Evolutionary conservation across 2,329 filamentous ascomycete genomes (phyloP).

Genomic region (Coniosporium tulheliwenetii): DNA sequence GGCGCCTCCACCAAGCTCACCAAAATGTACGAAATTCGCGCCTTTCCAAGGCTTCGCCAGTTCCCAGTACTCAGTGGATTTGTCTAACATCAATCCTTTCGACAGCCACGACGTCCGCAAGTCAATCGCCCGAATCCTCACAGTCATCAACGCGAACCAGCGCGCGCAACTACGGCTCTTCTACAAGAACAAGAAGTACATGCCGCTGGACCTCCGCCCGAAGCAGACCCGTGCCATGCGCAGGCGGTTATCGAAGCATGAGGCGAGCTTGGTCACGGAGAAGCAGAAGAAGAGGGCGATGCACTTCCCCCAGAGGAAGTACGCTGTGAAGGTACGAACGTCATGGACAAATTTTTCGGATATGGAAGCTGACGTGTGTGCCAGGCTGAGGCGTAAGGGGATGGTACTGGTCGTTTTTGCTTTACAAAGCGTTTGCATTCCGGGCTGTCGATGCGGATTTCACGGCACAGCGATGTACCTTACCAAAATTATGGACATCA

Average conservation of each 20-base stretch:
- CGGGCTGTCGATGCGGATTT: background rate
- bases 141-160: constrained; percentile 99
- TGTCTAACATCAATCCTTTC: background rate
- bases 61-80: too few species aligned
- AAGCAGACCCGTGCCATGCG: constrained; percentile 98
- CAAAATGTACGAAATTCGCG: constrained; percentile 65
- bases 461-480: background rate
- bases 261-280: constrained; percentile 69
- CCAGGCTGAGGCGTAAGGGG: constrained; percentile 1
- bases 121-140: constrained; percentile 96
- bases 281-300: constrained; percentile 93
- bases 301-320: constrained; percentile 98
- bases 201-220: constrained; percentile 91
- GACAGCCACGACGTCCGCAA: constrained; percentile 94
- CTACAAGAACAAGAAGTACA: constrained; percentile 99
- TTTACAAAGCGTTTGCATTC: background rate
- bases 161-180: constrained; percentile 93
- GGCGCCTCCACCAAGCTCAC: constrained; percentile 91
- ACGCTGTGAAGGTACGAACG: constrained; percentile 73
- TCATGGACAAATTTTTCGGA: background rate
- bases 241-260: constrained; percentile 83
- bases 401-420: background rate
- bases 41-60: too few species aligned
- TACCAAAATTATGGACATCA: background rate
- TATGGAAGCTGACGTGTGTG: background rate